Evolutionary conservation across 257 asterid genomes (phyloP), one percentile per base, ranked within the genome.

Genomic region (Forsythia suspensa): DNA sequence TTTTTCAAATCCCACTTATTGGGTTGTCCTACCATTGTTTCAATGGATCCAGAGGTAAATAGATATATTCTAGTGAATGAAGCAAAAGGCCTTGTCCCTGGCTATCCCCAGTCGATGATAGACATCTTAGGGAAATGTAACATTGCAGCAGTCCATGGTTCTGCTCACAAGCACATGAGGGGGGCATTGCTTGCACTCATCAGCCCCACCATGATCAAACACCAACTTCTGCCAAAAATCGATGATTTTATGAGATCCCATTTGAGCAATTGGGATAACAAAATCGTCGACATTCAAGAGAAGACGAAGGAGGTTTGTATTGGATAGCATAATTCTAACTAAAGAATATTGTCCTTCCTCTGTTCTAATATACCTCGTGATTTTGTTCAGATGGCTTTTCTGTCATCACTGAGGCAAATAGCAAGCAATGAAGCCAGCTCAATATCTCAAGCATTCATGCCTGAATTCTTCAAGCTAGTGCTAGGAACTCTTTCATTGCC

Each of bases 401-500:
- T 90, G n/a, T 96, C 98, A 44, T 90, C 99, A 0, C 75, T 91
- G 72, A 91, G 88, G 79, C 99, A 96, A 81, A 96, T 96, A 76
- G 98, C 97, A 34, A 92, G 96, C 80, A 77, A 77, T 21, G 97
- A 96, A 90, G 91, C 97, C 5, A 74, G 81, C 77, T 71, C 91
- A 21, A 87, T 96, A 82, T 89, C 92, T 38, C 82, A 85, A 80
- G 85, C 82, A 44, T 96, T 96, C 86, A 91, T 92, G 97, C 94
- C 96, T 18, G 98, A 92, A 72, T 96, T 96, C 87, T 96, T 92
- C 63, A 96, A 91, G 81, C 85, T 96, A 5, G 98, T 94, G 8
- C n/a, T 96, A 6, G 99, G 99, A 74, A 94, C 98, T 55, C 97
- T 96, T 57, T 96, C 99, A 6, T 87, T 96, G 48, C 99, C 99